phyloP scores from a whole-genome alignment of 192 early-diverging fungal species.

The Coemansia sp. region DNA sequence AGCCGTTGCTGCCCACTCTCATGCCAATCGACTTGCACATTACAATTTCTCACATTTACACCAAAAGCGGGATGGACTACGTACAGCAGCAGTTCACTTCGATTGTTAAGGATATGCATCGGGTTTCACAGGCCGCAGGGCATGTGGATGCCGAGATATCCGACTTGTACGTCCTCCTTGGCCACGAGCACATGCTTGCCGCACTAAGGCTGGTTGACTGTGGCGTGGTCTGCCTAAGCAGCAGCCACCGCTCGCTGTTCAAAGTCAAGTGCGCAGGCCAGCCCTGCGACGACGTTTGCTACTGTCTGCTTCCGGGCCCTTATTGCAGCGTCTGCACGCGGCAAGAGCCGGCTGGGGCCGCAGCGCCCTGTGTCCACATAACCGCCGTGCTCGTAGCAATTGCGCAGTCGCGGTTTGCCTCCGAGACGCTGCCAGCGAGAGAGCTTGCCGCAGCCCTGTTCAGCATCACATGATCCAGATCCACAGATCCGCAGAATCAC shows the following conservation, averaged over 20 bases:
- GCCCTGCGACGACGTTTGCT: constrained; percentile 20
- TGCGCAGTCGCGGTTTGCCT: constrained; percentile 31
- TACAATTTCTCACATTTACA: not conserved
- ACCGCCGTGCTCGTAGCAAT: constrained; percentile 39
- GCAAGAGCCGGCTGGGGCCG: not conserved
- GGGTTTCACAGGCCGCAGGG: not conserved
- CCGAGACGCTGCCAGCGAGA: constrained; percentile 22
- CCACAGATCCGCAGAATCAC: not conserved
- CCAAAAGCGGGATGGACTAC: constrained; percentile 32
- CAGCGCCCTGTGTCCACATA: constrained; percentile 32
- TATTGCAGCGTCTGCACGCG: constrained; percentile 35
- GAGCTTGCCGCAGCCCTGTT: constrained; percentile 40
- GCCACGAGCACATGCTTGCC: constrained; percentile 22
- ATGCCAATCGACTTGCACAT: not conserved
- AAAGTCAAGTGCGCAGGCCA: constrained; percentile 9
- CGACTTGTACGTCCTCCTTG: constrained; percentile 38
- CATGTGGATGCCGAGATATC: constrained; percentile 4
- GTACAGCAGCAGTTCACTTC: constrained; percentile 40
- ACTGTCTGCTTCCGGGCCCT: constrained; percentile 46
- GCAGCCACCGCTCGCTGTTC: constrained; percentile 33
- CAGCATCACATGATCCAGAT: constrained; percentile 7
- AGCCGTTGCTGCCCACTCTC: not conserved
- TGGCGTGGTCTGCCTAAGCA: constrained; percentile 41
- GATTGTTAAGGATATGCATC: constrained; percentile 29
- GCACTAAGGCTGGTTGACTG: constrained; percentile 41